phyloP scores from a whole-genome alignment of 257 asterid genomes.

The Fraxinus pennsylvanica region DNA sequence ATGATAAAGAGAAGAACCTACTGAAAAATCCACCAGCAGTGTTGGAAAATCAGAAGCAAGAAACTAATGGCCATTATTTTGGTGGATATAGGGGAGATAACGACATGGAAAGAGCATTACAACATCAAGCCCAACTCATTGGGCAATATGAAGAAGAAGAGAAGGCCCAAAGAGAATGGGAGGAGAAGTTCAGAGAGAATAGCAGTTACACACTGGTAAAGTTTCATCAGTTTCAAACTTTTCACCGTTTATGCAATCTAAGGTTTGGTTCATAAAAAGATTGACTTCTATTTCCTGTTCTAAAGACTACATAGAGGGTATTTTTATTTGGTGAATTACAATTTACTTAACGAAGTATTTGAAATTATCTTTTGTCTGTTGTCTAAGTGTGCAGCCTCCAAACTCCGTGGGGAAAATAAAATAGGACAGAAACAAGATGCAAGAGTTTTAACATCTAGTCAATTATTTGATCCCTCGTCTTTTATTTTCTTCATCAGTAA shows the following conservation, averaged over 20 bases:
- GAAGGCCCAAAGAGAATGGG: constrained; percentile 89
- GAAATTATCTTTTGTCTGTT: no score
- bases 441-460: no score
- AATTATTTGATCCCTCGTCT: background rate
- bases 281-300: background rate
- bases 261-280: background rate
- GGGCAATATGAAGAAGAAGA: constrained; percentile 70
- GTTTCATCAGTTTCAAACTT: constrained; percentile 3
- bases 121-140: constrained; percentile 57
- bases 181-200: constrained; percentile 74
- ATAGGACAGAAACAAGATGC: no score
- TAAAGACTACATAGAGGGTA: background rate
- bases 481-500: no score
- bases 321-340: background rate
- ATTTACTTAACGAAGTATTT: background rate
- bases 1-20: constrained; percentile 36
- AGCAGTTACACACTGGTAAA: constrained; percentile 59
- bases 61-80: constrained; percentile 31
- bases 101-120: constrained; percentile 63
- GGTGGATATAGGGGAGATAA: constrained; percentile 33
- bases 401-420: no score
- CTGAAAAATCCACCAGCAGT: constrained; percentile 39
- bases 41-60: constrained; percentile 29
- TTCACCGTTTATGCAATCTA: background rate
- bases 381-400: no score